Evolutionary conservation across 208 protist species (phyloP).

Genomic region (Leishmania martiniquensis): DNA sequence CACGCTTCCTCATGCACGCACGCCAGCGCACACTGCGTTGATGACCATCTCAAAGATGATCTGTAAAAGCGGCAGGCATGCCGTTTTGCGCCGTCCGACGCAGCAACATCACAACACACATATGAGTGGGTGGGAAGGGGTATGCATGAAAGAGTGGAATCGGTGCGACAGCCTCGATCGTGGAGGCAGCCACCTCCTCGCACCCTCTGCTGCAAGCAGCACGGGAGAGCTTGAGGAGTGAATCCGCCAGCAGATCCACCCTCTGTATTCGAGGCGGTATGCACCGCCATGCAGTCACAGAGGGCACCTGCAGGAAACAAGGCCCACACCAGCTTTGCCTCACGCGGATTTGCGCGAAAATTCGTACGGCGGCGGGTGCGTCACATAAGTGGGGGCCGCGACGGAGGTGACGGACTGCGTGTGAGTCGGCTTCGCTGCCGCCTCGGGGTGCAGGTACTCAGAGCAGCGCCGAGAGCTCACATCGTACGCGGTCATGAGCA

Average conservation of each 20-base stretch:
- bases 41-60: background rate
- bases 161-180: too few relatives aligned
- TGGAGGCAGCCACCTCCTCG: background rate
- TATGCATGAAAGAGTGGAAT: background rate
- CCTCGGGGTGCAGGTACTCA: slow-evolving; percentile 65
- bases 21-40: background rate
- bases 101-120: background rate
- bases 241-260: background rate
- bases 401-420: slow-evolving; percentile 54
- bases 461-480: slow-evolving; percentile 57
- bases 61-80: background rate
- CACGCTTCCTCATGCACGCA: background rate
- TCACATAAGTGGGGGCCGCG: slow-evolving; percentile 28
- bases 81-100: background rate
- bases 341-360: slow-evolving; percentile 33
- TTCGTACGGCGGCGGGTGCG: slow-evolving; percentile 49
- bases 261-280: background rate
- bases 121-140: background rate
- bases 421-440: slow-evolving; percentile 31
- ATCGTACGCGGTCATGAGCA: slow-evolving; percentile 77
- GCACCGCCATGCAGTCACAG: background rate
- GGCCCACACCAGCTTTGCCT: background rate
- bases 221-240: background rate
- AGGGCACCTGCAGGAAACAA: background rate
- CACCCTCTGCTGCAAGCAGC: background rate